A percentile compares a stretch with the other conserved stretches of the same genome.
Conservation (phyloP, 768 basidiomycete genomes). For the Lentinula aciculospora region DNA sequence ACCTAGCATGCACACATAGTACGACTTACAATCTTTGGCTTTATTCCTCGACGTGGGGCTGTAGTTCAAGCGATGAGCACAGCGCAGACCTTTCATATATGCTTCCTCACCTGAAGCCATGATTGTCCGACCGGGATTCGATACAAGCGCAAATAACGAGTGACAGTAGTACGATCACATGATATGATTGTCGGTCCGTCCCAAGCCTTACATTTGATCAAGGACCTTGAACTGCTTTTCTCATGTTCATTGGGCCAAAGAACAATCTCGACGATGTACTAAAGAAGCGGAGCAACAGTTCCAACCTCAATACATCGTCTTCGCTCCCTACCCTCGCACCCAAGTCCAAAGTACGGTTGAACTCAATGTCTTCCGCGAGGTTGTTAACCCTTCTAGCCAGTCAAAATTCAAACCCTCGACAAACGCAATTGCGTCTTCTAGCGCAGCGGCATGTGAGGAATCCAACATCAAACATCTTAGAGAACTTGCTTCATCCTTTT, state of each 20-base stretch:
- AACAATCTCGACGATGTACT: constrained; percentile 39
- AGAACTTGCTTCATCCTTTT: neutral
- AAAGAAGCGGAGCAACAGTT: constrained; percentile 15
- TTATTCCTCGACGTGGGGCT: constrained; percentile 33
- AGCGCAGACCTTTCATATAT: neutral
- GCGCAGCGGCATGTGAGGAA: neutral
- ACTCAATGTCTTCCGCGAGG: constrained; percentile 16
- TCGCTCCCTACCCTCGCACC: neutral
- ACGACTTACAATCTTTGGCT: constrained; percentile 36
- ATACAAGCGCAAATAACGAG: neutral
- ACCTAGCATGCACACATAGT: neutral
- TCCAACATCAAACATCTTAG: neutral
- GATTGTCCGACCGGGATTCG: neutral
- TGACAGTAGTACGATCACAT: neutral
- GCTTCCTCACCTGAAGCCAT: constrained; percentile 11
- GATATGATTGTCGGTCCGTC: neutral
- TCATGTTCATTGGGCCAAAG: constrained; percentile 14
- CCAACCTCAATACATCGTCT: constrained; percentile 1
- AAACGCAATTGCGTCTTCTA: constrained; percentile 7
- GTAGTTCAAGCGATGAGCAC: neutral
- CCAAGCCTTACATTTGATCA: neutral
- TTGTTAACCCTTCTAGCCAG: constrained; percentile 10
- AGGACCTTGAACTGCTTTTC: neutral
- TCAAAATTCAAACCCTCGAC: constrained; percentile 45
- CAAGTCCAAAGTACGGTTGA: constrained; percentile 16